Conservation (phyloP, 805 yeast genomes). For the Starmera caribaea region DNA sequence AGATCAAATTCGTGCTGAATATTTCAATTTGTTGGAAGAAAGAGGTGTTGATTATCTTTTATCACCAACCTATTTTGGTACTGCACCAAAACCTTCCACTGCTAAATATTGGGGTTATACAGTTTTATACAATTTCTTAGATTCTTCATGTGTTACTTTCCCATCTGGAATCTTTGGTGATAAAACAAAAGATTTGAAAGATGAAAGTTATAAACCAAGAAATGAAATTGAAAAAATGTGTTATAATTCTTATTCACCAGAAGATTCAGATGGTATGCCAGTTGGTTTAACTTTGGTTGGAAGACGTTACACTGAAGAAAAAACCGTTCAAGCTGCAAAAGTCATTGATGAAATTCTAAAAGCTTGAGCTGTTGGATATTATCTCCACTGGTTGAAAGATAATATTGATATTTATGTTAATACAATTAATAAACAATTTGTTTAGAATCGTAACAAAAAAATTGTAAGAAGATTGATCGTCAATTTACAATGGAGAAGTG, state of each 20-base stretch:
- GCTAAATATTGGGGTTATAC: slow-evolving; percentile 78
- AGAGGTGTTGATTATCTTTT: slow-evolving; percentile 55
- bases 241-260: slow-evolving; percentile 24
- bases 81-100: slow-evolving; percentile 55
- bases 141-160: slow-evolving; percentile 55
- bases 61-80: slow-evolving; percentile 59
- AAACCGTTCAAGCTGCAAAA: slow-evolving; percentile 34
- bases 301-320: slow-evolving; percentile 40
- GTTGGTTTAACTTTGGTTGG: slow-evolving; percentile 42
- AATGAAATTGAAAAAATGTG: slow-evolving; percentile 24
- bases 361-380: not conserved
- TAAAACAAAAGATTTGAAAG: slow-evolving; percentile 37
- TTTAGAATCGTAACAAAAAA: too few species aligned
- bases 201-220: slow-evolving; percentile 13
- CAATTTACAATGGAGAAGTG: too few species aligned
- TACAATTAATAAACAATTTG: too few species aligned
- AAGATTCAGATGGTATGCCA: slow-evolving; percentile 44
- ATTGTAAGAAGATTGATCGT: too few species aligned
- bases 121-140: slow-evolving; percentile 61
- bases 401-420: too few species aligned
- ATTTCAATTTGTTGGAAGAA: slow-evolving; percentile 40
- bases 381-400: not conserved
- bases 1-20: slow-evolving; percentile 49
- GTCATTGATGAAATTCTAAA: slow-evolving; percentile 21
- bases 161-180: slow-evolving; percentile 54